Conservation (phyloP, 164 flowering plant species). For the Taxillus chinensis region DNA sequence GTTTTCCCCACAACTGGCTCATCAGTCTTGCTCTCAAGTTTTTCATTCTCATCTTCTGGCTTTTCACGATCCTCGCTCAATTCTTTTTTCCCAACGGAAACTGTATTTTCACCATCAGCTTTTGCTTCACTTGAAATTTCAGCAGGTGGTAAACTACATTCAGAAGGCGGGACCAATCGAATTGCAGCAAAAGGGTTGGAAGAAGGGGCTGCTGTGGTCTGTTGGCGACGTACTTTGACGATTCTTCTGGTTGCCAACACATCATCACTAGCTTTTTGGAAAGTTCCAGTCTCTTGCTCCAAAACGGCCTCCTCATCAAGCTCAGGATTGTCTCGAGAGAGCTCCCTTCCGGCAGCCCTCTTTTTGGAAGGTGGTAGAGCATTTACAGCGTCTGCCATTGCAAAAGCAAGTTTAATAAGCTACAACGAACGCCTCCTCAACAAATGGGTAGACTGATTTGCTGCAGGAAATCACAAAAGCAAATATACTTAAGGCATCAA, state of each 20-base stretch:
- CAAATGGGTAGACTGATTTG: not conserved
- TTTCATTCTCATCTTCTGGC: slow-evolving; percentile 18
- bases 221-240: slow-evolving; percentile 72
- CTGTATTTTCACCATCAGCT: slow-evolving; percentile 16
- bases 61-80: slow-evolving; percentile 5
- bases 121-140: slow-evolving; percentile 17
- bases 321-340: slow-evolving; percentile 70
- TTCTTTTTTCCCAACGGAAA: slow-evolving; percentile 16
- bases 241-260: slow-evolving; percentile 82
- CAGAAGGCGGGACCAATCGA: slow-evolving; percentile 41
- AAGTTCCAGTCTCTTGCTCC: slow-evolving; percentile 68
- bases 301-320: slow-evolving; percentile 64
- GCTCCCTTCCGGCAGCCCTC: slow-evolving; percentile 79
- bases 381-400: slow-evolving; percentile 65
- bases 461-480: slow-evolving; percentile 5
- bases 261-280: slow-evolving; percentile 83
- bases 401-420: slow-evolving; percentile 1
- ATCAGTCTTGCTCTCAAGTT: slow-evolving; percentile 21
- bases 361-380: slow-evolving; percentile 68
- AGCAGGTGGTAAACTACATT: slow-evolving; percentile 12
- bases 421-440: not conserved
- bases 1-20: slow-evolving; percentile 9
- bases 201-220: slow-evolving; percentile 40
- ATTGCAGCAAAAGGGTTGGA: slow-evolving; percentile 81
- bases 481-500: not conserved